Evolutionary conservation across 192 early-diverging fungal species (phyloP), one percentile per base, ranked within the genome.

Genomic region (Cladochytrium replicatum): DNA sequence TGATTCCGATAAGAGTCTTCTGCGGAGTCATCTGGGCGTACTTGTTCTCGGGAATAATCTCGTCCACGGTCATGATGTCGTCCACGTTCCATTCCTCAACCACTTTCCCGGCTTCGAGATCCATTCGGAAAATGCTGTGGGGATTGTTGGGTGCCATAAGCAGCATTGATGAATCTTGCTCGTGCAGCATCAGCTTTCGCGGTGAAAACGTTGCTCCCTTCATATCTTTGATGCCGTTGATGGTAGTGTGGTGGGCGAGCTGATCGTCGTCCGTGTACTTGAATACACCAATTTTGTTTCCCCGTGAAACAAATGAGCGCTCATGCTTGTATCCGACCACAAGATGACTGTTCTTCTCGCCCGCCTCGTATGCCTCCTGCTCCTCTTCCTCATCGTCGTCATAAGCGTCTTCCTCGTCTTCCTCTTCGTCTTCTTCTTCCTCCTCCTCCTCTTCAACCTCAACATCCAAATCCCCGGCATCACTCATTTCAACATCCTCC

Each of bases 21-120:
- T 78, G 75, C 21, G 22, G 3, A 3, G 83, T 83, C 63, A 71
- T 67, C 54, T 85, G 82, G 23, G 82, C 74, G 61, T 76, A 86
- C 55, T 86, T 86, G 43, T 63, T 23, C 31, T 60, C 70, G 0
- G 82, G 75, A 17, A 77, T 63, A n/a, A 87, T 57, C 26, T 69
- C 65, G 48, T 68, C 62, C 2, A 64, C 67, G 4, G 71, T 72
- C n/a, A 82, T 48, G 30, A 74, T 55, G 46, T 82, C 75, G 34
- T 85, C 71, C 30, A 85, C 67, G 13, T 75, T 66, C 80, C 83
- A 88, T 60, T 87, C 82, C 41, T 88, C 85, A 9, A 88, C 86
- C 15, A 88, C 71, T 60, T 84, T 78, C 34, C 83, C 86, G 55
- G 71, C 68, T 59, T 86, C 85, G 13, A 88, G 55, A 57, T 88